Base-by-base conservation (phyloP, 768 basidiomycete genomes). In the Psilocybe subaeruginosa region DNA sequence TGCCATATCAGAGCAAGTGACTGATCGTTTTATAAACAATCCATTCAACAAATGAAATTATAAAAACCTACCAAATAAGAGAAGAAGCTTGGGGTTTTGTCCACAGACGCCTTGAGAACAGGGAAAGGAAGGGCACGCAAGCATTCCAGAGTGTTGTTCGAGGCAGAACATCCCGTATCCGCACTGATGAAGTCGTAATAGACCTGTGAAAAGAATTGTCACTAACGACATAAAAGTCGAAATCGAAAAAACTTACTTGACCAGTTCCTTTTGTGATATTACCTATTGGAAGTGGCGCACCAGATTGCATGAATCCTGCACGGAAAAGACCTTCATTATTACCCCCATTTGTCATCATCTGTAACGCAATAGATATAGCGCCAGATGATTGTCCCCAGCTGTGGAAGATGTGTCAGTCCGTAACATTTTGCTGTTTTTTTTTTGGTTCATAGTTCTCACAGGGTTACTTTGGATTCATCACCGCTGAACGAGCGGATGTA, bases 401-500 rank as follows among this genome's bases (percentile, higher is more conserved):
- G 59, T 4, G 51, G 46, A 47, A 57, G 5, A 12, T 12, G n/a
- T 29, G 39, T 12, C 29, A 55, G 41, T 17, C 47, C 19, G 47
- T 4, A 41, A 56, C 45, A 11, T 7, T 31, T 8, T 27, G n/a
- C 41, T 8, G 56, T 12, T 33, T 1, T 33, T 23, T 19, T 23
- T 23, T 23, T 23, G 23, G 23, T 23, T 23, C 23, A 23, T 12
- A 63, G n/a, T 7, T 12, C 71, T 17, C 64, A 83, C 82, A 84
- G 78, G 0, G 83, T 84, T 11, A 85, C 85, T 65, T 81, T 82
- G 0, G 66, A 64, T 4, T 80, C 78, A 70, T 90, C 83, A 9
- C 88, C 88, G 3, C 88, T 87, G 58, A 89, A 90, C 2, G 78
- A 75, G 23, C 65, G 66, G 55, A 89, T 86, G 68, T 89, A 83